Percentiles rank a stretch among this genome's conserved stretches.
Conservation (phyloP, 2,329 filamentous ascomycete species). For the Exophiala sp. region DNA sequence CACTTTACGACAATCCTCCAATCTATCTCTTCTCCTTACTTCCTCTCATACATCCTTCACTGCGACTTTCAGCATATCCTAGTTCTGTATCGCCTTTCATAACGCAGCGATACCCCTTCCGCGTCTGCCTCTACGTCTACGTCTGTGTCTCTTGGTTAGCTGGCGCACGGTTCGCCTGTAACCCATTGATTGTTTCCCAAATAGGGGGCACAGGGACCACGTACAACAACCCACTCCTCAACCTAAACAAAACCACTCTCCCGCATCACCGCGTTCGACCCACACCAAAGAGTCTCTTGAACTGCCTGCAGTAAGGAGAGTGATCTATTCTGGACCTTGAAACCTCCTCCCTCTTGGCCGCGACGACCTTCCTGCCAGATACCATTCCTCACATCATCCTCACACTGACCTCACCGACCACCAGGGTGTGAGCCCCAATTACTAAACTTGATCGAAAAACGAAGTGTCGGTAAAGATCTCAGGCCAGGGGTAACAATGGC, state of each 20-base stretch:
- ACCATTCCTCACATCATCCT: background rate
- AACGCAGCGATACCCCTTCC: constrained; percentile 2
- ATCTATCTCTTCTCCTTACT: background rate
- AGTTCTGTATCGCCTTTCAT: constrained; percentile 9
- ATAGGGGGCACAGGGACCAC: constrained; percentile 2
- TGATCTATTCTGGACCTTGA: background rate
- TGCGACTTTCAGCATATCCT: constrained; percentile 7
- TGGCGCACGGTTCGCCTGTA: constrained; percentile 6
- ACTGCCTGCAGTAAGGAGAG: background rate
- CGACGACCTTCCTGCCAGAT: background rate
- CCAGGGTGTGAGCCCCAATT: background rate
- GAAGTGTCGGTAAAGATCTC: background rate
- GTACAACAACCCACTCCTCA: background rate
- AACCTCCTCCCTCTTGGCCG: background rate
- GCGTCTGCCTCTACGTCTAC: too few species aligned
- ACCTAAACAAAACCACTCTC: constrained; percentile 4
- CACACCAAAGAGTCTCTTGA: background rate
- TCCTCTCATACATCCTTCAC: constrained; percentile 3
- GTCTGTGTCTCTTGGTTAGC: constrained; percentile 11
- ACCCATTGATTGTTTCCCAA: constrained; percentile 4
- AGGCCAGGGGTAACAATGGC: constrained; percentile 13
- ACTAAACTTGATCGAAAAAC: background rate
- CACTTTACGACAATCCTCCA: background rate
- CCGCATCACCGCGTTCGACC: background rate
- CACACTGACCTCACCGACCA: background rate